Evolutionary conservation across 108 stramenopile genomes (phyloP), one percentile per base, ranked within the genome.

Genomic region (Aurantiochytrium sp.): DNA sequence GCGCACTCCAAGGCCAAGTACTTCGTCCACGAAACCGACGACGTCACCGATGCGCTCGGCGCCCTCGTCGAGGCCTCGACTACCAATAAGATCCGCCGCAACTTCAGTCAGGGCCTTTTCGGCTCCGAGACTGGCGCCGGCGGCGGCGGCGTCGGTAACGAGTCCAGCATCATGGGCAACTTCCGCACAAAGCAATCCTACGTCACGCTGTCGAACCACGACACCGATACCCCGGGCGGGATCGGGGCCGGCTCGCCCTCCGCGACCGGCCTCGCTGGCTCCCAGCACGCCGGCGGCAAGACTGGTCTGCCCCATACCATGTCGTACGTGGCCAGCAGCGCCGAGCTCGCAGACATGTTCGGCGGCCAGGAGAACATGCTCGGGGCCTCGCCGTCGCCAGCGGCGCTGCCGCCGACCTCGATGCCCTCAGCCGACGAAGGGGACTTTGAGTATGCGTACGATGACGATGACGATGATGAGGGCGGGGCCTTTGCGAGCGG

Each of bases 1-100:
- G 73, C 73, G 6, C 42, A 48, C 73, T 48, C 73, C 39, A 81
- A 81, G 24, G 73, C 73, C 45, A 81, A 81, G 73, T 81, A 81
- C 39, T 81, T 48, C 24, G 73, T 81, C 6, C 39, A 48, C 30
- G 42, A 81, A 0, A 81, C 73, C 73, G 73, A 81, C 6, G 73
- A 81, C 19, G 73, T 81, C 42, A 81, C 45, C 30, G 73, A 81
- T 1, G n/a, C 24, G 8, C 45, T 81, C 12, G 42, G 45, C 21
- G 73, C 39, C 6, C 45, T 81, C 24, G 73, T 81, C 6, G 42
- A 48, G 17, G 73, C 73, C 6, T 81, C 73, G 6, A 48, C 73
- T 6, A 81, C 12, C 45, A 24, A 15, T 21, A 81, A 81, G 73
- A 48, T 81, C 12, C 73, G 73, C 12, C 73, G 73, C 42, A 81